Evolutionary conservation across 2,329 filamentous ascomycete species (phyloP), one percentile per base, ranked within the genome.

Genomic region (Sporothrix schenckii): DNA sequence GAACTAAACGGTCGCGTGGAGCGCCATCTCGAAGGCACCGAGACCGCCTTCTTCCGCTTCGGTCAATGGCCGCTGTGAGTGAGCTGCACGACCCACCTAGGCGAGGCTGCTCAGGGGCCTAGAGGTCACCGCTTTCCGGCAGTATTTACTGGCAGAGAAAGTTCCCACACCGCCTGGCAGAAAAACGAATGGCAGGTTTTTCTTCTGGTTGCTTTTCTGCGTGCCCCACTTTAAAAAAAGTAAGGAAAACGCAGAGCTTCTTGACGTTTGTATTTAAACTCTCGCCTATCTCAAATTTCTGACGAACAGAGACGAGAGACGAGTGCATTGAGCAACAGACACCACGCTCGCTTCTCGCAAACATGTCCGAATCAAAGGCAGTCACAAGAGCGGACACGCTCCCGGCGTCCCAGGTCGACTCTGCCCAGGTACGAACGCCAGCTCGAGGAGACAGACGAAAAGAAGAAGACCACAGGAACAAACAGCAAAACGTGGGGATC

Each of bases 131-230:
- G 71, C 69, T 56, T 61, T 69, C 13, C 19, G 47, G 47, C 60
- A 69, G 54, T 49, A 58, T 69, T 52, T 44, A 30, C 13, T 7
- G 58, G 56, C 68, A 50, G 30, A 63, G 16, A 47, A 49, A 60
- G 52, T 41, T 14, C 30, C 5, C 27, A 69, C 71, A 74, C 73
- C 73, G 73, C 73, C 73, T 30, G 72, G 72, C 73, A 74, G 72
- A 74, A 72, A 73, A 69, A 65, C 69, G 27, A 71, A 14, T 50
- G 39, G 34, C 21, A 61, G 56, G 41, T 47, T 63, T 63, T 44
- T 61, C 44, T 63, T 67, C 69, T 67, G 34, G 30, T 52, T 70
- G 67, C 66, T 72, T 16, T 50, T 24, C 24, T 50, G 30, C 21
- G 44, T 14, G 68, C 49, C 54, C 68, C 70, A 72, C 70, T 39